Conservation (phyloP, 2,329 filamentous ascomycete genomes). For the Colletotrichum camelliae region DNA sequence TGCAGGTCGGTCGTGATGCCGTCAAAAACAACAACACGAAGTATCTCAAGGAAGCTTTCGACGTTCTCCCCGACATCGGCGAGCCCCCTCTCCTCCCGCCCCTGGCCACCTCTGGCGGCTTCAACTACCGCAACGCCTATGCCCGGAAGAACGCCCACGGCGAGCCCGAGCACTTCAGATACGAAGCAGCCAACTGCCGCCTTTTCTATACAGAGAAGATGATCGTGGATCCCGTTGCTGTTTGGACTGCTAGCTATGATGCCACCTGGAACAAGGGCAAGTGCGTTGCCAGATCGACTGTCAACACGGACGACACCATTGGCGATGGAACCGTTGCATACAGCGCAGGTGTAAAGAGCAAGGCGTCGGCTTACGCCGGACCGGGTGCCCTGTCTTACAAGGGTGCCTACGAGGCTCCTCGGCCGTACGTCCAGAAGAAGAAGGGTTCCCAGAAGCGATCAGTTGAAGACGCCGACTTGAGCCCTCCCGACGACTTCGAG, state of each 20-base stretch:
- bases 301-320: slow-evolving; percentile 16
- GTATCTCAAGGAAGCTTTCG: not conserved
- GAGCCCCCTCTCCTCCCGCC: slow-evolving; percentile 8
- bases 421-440: not conserved
- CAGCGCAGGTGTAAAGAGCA: not conserved
- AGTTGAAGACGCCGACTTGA: not conserved
- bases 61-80: not conserved
- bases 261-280: slow-evolving; percentile 38
- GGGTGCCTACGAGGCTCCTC: not conserved
- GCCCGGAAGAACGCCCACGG: slow-evolving; percentile 20
- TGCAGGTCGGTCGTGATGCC: not conserved
- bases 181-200: slow-evolving; percentile 62
- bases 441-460: not conserved
- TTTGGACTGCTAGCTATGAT: slow-evolving; percentile 52
- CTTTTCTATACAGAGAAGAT: slow-evolving; percentile 60
- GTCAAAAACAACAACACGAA: slow-evolving; percentile 7
- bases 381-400: slow-evolving; percentile 10
- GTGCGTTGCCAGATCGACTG: slow-evolving; percentile 31
- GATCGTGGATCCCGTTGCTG: slow-evolving; percentile 46
- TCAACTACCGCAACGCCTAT: slow-evolving; percentile 48
- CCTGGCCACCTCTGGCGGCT: slow-evolving; percentile 42
- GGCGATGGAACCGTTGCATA: not conserved
- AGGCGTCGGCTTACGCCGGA: slow-evolving; percentile 1
- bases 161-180: slow-evolving; percentile 61
- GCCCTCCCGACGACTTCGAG: not conserved